Evolutionary conservation across 2,329 filamentous ascomycete species (phyloP).

Genomic region (Sphaerulina vaccinii): DNA sequence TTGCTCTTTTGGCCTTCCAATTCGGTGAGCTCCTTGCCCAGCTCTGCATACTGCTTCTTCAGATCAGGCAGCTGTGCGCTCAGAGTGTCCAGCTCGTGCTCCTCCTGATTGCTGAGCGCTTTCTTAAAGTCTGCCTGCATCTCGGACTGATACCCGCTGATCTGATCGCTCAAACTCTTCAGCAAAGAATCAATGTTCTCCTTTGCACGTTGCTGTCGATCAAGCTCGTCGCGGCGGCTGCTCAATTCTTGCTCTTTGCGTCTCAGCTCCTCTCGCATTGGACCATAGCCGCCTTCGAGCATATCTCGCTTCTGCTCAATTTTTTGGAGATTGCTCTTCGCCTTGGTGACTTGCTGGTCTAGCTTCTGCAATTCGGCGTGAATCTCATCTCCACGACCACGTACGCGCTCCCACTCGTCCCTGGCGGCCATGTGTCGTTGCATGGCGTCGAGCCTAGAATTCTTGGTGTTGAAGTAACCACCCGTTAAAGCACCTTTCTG

Average conservation of each 20-base stretch:
- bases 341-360: conserved; percentile 83
- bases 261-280: conserved; percentile 72
- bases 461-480: conserved; percentile 84
- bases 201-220: conserved; percentile 63
- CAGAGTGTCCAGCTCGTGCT: conserved; percentile 72
- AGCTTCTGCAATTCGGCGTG: conserved; percentile 70
- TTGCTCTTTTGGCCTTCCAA: conserved; percentile 78
- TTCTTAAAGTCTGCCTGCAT: conserved; percentile 88
- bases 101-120: conserved; percentile 77
- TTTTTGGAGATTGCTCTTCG: conserved; percentile 81
- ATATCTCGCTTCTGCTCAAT: conserved; percentile 74
- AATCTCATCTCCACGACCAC: conserved; percentile 64
- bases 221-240: conserved; percentile 69
- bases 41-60: conserved; percentile 71
- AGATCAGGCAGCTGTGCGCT: conserved; percentile 69
- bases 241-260: conserved; percentile 73
- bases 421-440: conserved; percentile 72
- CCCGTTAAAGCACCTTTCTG: conserved; percentile 94
- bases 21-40: conserved; percentile 71
- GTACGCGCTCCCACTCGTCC: conserved; percentile 68
- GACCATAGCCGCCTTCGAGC: conserved; percentile 77
- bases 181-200: conserved; percentile 67
- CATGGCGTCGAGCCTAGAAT: conserved; percentile 83
- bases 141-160: conserved; percentile 76
- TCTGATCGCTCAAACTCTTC: conserved; percentile 64